Conservation (phyloP, 768 basidiomycete genomes). For the Trametopsis cervina region DNA sequence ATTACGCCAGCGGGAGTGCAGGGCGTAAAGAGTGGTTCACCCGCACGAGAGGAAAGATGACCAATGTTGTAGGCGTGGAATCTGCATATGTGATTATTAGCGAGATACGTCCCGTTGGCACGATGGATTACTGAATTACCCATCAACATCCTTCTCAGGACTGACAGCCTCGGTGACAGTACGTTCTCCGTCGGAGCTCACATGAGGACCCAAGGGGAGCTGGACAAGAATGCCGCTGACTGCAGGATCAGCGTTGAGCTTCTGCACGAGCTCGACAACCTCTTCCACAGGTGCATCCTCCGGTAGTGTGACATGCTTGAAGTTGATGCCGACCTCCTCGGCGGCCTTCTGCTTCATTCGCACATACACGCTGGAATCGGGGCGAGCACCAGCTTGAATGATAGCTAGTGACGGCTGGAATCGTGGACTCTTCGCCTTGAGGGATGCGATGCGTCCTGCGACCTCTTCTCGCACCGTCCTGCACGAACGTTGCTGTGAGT, state of each 20-base stretch:
- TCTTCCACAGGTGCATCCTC: conserved; percentile 65
- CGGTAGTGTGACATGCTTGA: conserved; percentile 73
- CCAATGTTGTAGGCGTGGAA: conserved; percentile 99
- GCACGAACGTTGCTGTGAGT: conserved; percentile 6
- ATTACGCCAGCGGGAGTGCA: conserved; percentile 96
- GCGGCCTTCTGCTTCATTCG: conserved; percentile 98
- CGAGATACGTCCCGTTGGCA: conserved; percentile 2
- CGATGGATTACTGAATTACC: conserved; percentile 40
- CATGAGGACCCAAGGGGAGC: conserved; percentile 83
- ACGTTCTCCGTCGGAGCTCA: conserved; percentile 77
- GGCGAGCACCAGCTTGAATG: conserved; percentile 88
- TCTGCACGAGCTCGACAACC: conserved; percentile 68
- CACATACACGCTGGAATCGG: conserved; percentile 88
- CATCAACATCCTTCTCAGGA: conserved; percentile 95
- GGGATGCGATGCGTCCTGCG: conserved; percentile 55
- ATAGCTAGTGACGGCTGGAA: conserved; percentile 90
- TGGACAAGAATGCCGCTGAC: conserved; percentile 93
- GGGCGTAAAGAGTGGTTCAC: conserved; percentile 84
- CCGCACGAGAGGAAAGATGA: conserved; percentile 84
- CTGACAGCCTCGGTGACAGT: conserved; percentile 91
- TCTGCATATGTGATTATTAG: conserved; percentile 30
- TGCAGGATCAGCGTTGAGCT: conserved; percentile 74
- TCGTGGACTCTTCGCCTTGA: conserved; percentile 68
- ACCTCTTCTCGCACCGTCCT: conserved; percentile 81
- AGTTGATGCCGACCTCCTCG: conserved; percentile 86